Base-by-base conservation (phyloP, 352 stramenopile species). In the Phytopythium ostracodes region DNA sequence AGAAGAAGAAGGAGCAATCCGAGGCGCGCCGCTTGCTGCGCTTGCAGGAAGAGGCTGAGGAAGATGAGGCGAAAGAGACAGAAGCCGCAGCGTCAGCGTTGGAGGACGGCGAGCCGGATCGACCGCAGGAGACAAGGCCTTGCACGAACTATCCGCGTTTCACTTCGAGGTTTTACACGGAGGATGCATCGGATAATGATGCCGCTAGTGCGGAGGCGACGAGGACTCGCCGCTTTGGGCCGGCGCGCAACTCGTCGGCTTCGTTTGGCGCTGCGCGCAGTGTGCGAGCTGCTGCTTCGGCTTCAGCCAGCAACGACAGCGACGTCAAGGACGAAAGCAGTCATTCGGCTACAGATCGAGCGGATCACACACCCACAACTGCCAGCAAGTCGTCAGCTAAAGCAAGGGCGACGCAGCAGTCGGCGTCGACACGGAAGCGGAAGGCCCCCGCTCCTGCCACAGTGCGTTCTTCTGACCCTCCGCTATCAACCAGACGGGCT, bases 1-100 rank as follows among this genome's bases (percentile, higher is more conserved):
- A 78, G 52, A 84, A 86, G 70, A 86, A 91, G 46, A 84, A 85
- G 50, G 81, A 89, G 27, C 65, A 77, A 40, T 62, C 60, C 1
- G 71, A 92, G 52, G 81, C 81, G 0, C 71, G 84, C 51, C 69
- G 86, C 24, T 59, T 77, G 53, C 61, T 89, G 8, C 61, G 81
- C 22, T 65, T 82, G 61, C 76, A 89, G 46, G 74, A 90, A 60
- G 66, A 76, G 59, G 64, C 69, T 7, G 67, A 75, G 40, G 40
- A 18, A 24, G 46, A 52, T 10, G 42, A 47, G 2, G 47, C 27
- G 20, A 42, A 17, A n/a, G 64, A 53, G 24, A 61, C 57, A 22
- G 29, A 22, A 51, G 59, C 17, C 15, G 60, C 8, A 57, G 46
- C 57, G 25, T 49, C 35, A 11, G 44, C 25, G 5, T 25, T 17